Percentiles rank a stretch among this genome's conserved stretches.
Conservation (phyloP, 495 filamentous ascomycete genomes). For the Neurospora sp. region DNA sequence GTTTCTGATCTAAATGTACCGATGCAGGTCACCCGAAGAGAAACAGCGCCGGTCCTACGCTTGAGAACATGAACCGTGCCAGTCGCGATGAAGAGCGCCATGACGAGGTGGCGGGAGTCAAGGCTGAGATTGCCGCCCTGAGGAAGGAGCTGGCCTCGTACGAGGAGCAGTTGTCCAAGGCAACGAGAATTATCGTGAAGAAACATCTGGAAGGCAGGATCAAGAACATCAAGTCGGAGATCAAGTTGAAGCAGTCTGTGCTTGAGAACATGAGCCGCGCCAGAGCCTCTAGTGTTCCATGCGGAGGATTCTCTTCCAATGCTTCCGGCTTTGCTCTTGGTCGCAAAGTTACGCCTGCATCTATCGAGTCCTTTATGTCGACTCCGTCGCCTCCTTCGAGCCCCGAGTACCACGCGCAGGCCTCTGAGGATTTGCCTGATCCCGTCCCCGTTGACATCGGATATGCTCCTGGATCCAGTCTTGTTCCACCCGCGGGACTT, state of each 20-base stretch:
- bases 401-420: background rate
- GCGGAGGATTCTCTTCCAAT: too few species aligned
- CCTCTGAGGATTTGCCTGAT: background rate
- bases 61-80: too few species aligned
- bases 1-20: background rate
- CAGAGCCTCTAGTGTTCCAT: too few species aligned
- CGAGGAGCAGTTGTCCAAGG: slow-evolving; percentile 25
- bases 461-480: too few species aligned
- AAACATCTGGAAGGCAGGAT: slow-evolving; percentile 44
- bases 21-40: background rate
- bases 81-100: slow-evolving; percentile 29
- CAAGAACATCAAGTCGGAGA: slow-evolving; percentile 42
- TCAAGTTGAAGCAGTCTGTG: slow-evolving; percentile 44
- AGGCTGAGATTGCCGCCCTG: slow-evolving; percentile 46
- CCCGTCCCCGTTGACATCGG: background rate
- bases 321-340: background rate
- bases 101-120: slow-evolving; percentile 35
- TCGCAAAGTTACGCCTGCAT: background rate
- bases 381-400: background rate
- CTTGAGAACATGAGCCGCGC: too few species aligned
- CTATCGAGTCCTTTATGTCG: background rate
- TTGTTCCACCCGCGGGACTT: too few species aligned
- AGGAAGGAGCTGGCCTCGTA: slow-evolving; percentile 30
- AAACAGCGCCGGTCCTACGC: too few species aligned
- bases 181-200: slow-evolving; percentile 39